Percentiles rank a stretch among this genome's conserved stretches.
Conservation (phyloP, 441 rosid genomes). For the Biscutella laevigata region DNA sequence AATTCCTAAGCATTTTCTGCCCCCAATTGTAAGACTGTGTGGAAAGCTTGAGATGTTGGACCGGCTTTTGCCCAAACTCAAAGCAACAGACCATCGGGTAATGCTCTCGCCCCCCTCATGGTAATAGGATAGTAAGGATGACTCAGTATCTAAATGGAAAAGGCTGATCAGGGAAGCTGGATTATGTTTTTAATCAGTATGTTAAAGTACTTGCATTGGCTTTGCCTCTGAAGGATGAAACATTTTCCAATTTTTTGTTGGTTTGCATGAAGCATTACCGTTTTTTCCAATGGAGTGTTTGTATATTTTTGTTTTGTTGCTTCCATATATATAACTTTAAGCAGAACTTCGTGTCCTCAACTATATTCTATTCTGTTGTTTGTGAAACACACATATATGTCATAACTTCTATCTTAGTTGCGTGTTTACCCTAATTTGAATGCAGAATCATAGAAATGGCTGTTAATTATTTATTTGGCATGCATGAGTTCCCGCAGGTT, state of each 20-base stretch:
- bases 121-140: not conserved
- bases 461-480: not conserved
- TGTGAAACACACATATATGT: not conserved
- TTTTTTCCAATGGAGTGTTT: not conserved
- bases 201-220: not conserved
- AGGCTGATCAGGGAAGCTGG: not conserved
- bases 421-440: not conserved
- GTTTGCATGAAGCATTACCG: not conserved
- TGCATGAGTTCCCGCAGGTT: conserved; percentile 8
- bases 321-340: not conserved
- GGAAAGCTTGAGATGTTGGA: conserved; percentile 99
- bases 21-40: conserved; percentile 71
- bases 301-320: not conserved
- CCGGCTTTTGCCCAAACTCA: conserved; percentile 75
- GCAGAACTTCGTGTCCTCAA: not conserved
- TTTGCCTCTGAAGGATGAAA: not conserved
- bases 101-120: conserved; percentile 2
- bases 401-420: not conserved
- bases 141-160: not conserved
- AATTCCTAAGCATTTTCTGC: conserved; percentile 80
- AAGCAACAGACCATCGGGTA: conserved; percentile 95
- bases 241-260: not conserved
- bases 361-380: not conserved
- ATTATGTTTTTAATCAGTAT: not conserved
- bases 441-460: conserved; percentile 4